phyloP scores from a whole-genome alignment of 495 filamentous ascomycete genomes.

The Aspergillus olivimuriae region DNA sequence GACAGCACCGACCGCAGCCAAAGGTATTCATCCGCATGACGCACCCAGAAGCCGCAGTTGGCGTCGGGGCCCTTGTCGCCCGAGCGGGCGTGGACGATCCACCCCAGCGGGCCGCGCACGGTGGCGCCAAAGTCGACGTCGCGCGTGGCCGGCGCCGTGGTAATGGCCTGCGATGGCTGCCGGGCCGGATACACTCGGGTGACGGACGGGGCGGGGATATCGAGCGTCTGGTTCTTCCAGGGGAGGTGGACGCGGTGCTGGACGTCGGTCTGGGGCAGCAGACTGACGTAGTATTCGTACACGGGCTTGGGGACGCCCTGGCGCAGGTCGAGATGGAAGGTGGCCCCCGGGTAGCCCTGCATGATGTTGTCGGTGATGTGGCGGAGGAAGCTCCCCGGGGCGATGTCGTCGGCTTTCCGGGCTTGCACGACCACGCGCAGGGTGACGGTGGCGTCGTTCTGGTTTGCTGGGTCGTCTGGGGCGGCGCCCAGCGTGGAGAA shows the following conservation, averaged over 20 bases:
- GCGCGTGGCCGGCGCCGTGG: conserved; percentile 14
- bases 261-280: conserved; percentile 32
- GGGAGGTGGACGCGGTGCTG: conserved; percentile 34
- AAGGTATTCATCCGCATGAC: conserved; percentile 40
- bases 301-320: conserved; percentile 30
- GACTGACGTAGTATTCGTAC: conserved; percentile 39
- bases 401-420: conserved; percentile 26
- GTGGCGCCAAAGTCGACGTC: conserved; percentile 35
- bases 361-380: conserved; percentile 36
- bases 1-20: conserved; percentile 46
- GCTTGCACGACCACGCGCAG: conserved; percentile 36
- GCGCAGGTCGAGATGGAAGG: conserved; percentile 35
- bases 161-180: conserved; percentile 28
- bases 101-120: conserved; percentile 36
- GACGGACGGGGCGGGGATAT: conserved; percentile 27
- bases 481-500: conserved; percentile 30
- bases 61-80: conserved; percentile 49
- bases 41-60: conserved; percentile 50
- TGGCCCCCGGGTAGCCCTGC: conserved; percentile 38
- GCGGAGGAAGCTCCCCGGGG: conserved; percentile 27
- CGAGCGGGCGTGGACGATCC: conserved; percentile 42
- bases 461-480: conserved; percentile 21
- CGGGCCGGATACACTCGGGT: conserved; percentile 28
- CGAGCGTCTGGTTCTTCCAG: conserved; percentile 25
- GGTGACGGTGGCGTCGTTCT: conserved; percentile 33